Evolutionary conservation across 148 eudicot species (phyloP), one percentile per base, ranked within the genome.

Genomic region (Rhododendron henanense): DNA sequence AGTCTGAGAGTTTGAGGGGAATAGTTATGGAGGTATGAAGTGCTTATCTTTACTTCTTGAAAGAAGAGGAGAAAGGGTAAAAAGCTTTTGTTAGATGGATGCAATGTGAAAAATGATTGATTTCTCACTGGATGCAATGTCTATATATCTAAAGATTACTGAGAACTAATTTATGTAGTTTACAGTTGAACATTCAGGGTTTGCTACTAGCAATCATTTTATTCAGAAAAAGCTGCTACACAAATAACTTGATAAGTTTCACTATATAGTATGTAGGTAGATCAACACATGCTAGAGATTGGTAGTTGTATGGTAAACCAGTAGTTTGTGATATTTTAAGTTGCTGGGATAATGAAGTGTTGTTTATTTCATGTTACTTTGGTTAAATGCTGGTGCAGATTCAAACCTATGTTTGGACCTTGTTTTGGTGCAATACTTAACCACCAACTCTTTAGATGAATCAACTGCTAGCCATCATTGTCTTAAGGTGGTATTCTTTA

Each of bases 1-100:
- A 91, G 69, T 90, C 94, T 55, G 99, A 97, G 87, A 89, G 59
- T 81, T 91, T 95, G 93, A 93, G 99, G 92, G 99, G 99, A 85
- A 95, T 97, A 61, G 90, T 95, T 74, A 94, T 97, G 99, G 99
- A 97, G 99, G 99, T 96, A 90, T 44, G 39, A 25, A 75, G 73
- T 78, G 21, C 84, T 78, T 37, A 69, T 11, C 76, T 33, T 31
- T 71, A 31, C 39, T 71, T 28, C 18, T 71, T 71, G 31, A 71
- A 71, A 71, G 37, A 71, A 31, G 39, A 41, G 44, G 44, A 33
- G 39, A 71, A 31, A 71, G 76, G 73, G 31, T 65, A 65, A 25
- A 65, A 25, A n/a, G 35, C 73, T 65, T 9, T 31, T 71, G 23
- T 74, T 39, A 79, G 51, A 55, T 47, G 61, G 65, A 59, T 59